phyloP scores from a whole-genome alignment of 345 rosid genomes.

The Aquilaria malaccensis region DNA sequence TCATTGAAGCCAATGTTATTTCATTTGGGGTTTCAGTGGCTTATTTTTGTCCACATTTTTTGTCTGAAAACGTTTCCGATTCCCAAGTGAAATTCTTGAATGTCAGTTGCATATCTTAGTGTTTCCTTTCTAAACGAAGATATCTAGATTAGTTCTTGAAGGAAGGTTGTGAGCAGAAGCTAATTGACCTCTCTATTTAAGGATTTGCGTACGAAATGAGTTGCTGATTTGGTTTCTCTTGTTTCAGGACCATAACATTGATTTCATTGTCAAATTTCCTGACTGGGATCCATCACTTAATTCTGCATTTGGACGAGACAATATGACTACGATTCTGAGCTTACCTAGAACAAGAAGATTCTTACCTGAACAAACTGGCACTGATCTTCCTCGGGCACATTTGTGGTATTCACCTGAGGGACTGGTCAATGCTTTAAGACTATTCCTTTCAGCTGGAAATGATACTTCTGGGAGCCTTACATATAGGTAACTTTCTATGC shows the following conservation, averaged over 20 bases:
- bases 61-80: background rate
- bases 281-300: slow-evolving; percentile 72
- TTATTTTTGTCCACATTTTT: too few relatives aligned
- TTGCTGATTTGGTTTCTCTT: slow-evolving; percentile 4
- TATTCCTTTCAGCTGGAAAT: slow-evolving; percentile 70
- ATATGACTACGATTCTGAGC: slow-evolving; percentile 19
- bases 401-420: slow-evolving; percentile 70
- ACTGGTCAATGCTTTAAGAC: slow-evolving; percentile 48
- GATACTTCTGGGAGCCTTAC: slow-evolving; percentile 57
- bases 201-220: slow-evolving; percentile 1
- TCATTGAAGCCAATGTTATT: too few relatives aligned
- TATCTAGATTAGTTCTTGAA: too few relatives aligned
- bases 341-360: slow-evolving; percentile 43
- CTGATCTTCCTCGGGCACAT: slow-evolving; percentile 65
- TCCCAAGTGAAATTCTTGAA: too few relatives aligned
- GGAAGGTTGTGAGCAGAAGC: too few relatives aligned
- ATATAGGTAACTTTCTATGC: slow-evolving; percentile 44
- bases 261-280: slow-evolving; percentile 84
- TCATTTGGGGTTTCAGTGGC: too few relatives aligned
- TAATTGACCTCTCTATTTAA: background rate
- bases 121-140: too few relatives aligned
- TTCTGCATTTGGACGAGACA: slow-evolving; percentile 22
- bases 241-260: slow-evolving; percentile 86
- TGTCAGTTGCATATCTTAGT: too few relatives aligned
- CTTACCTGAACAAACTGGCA: slow-evolving; percentile 35